Percentiles rank a stretch among this genome's conserved stretches.
These are phyloP conservation scores for Epichloe aotearoae DNA, from an alignment of 2,329 filamentous ascomycete genomes.

Conservation along the genomic window DNA sequence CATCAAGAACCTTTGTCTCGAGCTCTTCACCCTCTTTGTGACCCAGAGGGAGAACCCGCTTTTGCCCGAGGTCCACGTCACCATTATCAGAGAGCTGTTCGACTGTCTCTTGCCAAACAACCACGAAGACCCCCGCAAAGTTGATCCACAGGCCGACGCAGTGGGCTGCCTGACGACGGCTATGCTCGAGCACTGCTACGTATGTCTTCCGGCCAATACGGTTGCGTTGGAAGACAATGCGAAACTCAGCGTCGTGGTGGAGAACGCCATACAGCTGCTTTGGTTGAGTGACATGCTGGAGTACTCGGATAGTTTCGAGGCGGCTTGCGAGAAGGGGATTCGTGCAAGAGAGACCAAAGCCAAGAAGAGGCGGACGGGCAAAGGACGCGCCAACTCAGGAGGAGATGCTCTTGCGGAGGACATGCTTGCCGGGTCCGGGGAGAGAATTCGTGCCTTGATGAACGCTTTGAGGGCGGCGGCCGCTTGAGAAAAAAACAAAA, in stretches of 20 bases:
- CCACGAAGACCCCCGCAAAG: conserved; percentile 26
- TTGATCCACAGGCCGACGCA: conserved; percentile 23
- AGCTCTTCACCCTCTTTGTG: conserved; percentile 42
- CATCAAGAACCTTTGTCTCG: conserved; percentile 44
- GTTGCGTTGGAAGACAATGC: conserved; percentile 53
- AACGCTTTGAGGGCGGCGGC: conserved; percentile 17
- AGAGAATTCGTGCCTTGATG: conserved; percentile 28
- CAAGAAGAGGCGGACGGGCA: conserved; percentile 26
- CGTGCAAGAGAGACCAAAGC: conserved; percentile 34
- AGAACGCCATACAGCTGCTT: conserved; percentile 46
- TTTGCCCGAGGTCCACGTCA: conserved; percentile 25
- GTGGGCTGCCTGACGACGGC: conserved; percentile 26
- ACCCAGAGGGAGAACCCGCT: conserved; percentile 24
- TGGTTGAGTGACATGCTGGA: conserved; percentile 22
- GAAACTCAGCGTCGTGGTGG: conserved; percentile 56
- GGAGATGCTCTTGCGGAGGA: conserved; percentile 29
- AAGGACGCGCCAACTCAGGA: conserved; percentile 17
- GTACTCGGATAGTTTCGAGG: conserved; percentile 23
- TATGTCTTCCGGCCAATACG: conserved; percentile 51
- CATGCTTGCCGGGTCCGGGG: conserved; percentile 29
- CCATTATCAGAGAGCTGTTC: conserved; percentile 32
- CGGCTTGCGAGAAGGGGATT: conserved; percentile 33
- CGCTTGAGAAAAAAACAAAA: background rate
- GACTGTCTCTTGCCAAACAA: conserved; percentile 29
- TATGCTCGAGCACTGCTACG: conserved; percentile 45